Base-by-base conservation (phyloP, 1,284 basidiomycete genomes). In the Boletus albobrunnescens region DNA sequence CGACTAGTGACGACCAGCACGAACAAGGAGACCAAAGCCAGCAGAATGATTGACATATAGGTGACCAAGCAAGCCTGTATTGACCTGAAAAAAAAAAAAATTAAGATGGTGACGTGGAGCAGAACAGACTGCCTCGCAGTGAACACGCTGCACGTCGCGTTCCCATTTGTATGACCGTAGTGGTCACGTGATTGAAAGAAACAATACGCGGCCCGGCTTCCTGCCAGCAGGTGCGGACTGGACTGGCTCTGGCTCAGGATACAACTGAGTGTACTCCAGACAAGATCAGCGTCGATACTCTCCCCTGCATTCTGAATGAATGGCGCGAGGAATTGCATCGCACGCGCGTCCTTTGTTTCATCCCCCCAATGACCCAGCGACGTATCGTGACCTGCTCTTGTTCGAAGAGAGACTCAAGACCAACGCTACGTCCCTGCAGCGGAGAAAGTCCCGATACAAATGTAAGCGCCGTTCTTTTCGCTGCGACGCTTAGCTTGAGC, bases 381-480 rank as follows among this genome's bases (percentile, higher is more conserved):
- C 91, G 0, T 93, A 90, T 65, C 78, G 89, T 38, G 95, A 99
- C 67, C 73, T 99, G 23, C 78, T 98, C 31, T 74, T 94, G 42
- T 98, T 99, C 55, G 95, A 99, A 70, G 94, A 99, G 68, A 78
- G 96, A 14, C 80, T 99, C 46, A 98, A 98, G 71, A 89, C 88
- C 42, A 98, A 91, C 65, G 92, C 92, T 4, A 80, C 86, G 10
- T 81, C 79, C 52, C 73, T 98, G 16, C 84, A 89, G 60, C 76
- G 81, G 37, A 77, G 94, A 51, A 91, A 94, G 66, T 76, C 83
- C 40, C 80, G 89, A 57, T 98, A 98, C 71, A 88, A 93, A 70
- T 71, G 94, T 94, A 68, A 61, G 84, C 24, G 30, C 26, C 44
- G 13, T 49, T 33, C 28, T 39, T 39, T 17, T 36, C 30, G 11